Evolutionary conservation across 129 eudicot species (phyloP), one percentile per base, ranked within the genome.

Genomic region (Saussurea involucrata): DNA sequence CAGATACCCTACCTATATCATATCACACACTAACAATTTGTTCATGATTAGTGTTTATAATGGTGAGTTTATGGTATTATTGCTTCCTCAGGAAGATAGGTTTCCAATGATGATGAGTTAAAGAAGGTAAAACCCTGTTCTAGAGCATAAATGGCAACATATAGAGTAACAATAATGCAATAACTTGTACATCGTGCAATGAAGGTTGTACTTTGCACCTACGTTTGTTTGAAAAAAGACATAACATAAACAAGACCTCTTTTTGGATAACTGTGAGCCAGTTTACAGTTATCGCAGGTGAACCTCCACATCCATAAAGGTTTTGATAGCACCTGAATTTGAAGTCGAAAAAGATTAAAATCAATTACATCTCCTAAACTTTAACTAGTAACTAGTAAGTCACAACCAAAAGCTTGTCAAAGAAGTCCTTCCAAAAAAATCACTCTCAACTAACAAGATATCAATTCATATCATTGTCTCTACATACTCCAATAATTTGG

Each of bases 81-180:
- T 80, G 84, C 84, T 74, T 80, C 75, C 13, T 60, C 6, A 20
- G 0, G 75, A 80, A 68, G 84, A 57, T 44, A 80, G 4, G 22
- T 74, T 74, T 55, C 25, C 24, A 80, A 55, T 80, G 63, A 66
- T 80, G 75, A 33, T 28, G 27, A 66, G 46, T 55, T 33, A 46
- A 61, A 70, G 63, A 57, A 69, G 25, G 73, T 46, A 64, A 79
- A 53, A 24, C 24, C 68, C 21, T 31, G 44, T 18, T 36, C 24
- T 44, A 42, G 24, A n/a, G 69, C 8, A 77, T 3, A 4, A 77
- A 69, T 68, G 27, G 53, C 12, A 20, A 37, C 13, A 71, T 6
- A 24, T 42, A 40, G 24, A 24, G 28, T 42, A 27, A 25, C 36
- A 55, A 32, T 20, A 15, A 69, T 9, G 46, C 44, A 17, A 0